Evolutionary conservation across 768 basidiomycete genomes (phyloP), one percentile per base, ranked within the genome.

Genomic region (Sarcodon aspratus): DNA sequence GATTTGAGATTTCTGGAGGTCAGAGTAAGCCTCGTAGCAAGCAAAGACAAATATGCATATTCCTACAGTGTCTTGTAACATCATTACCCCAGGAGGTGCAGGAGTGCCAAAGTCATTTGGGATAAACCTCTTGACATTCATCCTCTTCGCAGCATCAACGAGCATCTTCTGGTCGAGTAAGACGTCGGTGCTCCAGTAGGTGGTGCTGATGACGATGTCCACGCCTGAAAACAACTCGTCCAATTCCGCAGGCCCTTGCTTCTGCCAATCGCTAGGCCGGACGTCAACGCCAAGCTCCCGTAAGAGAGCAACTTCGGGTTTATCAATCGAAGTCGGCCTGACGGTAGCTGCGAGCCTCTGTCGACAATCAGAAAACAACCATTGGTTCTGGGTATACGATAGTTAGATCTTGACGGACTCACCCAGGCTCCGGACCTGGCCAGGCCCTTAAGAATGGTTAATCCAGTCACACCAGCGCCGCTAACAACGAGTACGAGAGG

Each of bases 1-100:
- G 17, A 64, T 56, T 7, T 48, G 55, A 4, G 59, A 53, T 59
- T 64, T 66, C 63, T 66, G 34, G 6, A n/a, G 5, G 17, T 17
- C 3, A 21, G 9, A n/a, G 38, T 33, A 37, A 27, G 17, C 6
- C 33, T 15, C 8, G 18, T 38, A 6, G 17, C 33, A 27, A 27
- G 21, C 13, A 5, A 13, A 18, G 18, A 45, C 13, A 33, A 3
- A 27, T 27, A 27, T 27, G 2, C 21, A 27, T 27, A 27, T 7
- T 10, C 18, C 6, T 6, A 50, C 44, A 18, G 50, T 36, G 43
- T 59, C 59, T 18, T 50, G 46, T 8, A 54, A 38, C 12, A 17
- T 15, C 27, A 50, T 34, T 1, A 57, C 50, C 9, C 57, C 59
- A 6, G 33, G 44, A 13, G 31, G 18, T 1, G 50, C 50, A 12